Evolutionary conservation across 805 yeast species (phyloP).

Genomic region (Metschnikowia koreensis): DNA sequence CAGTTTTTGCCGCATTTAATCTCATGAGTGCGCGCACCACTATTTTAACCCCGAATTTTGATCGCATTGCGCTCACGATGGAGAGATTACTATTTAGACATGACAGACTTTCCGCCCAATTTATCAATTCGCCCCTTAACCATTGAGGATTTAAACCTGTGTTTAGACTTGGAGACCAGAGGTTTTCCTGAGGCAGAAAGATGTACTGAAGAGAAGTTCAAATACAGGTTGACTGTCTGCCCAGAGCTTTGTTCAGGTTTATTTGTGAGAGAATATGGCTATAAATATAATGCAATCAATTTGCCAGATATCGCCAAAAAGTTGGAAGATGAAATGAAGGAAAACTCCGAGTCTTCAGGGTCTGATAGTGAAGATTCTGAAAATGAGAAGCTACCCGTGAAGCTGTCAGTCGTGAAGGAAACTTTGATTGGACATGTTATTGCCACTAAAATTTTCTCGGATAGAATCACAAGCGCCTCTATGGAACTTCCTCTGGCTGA

Average conservation of each 20-base stretch:
- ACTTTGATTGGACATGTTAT: slow-evolving; percentile 75
- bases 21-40: slow-evolving; percentile 11
- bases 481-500: slow-evolving; percentile 57
- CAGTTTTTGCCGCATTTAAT: not conserved
- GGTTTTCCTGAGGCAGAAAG: slow-evolving; percentile 76
- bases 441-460: slow-evolving; percentile 64
- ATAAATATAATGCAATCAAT: slow-evolving; percentile 42
- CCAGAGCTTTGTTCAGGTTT: slow-evolving; percentile 92
- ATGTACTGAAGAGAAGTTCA: slow-evolving; percentile 56
- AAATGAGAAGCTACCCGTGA: slow-evolving; percentile 42
- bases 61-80: not conserved
- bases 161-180: slow-evolving; percentile 55
- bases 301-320: slow-evolving; percentile 40
- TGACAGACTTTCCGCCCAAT: slow-evolving; percentile 48
- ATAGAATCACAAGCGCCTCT: slow-evolving; percentile 51
- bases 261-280: slow-evolving; percentile 67
- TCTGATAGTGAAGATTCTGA: slow-evolving; percentile 25
- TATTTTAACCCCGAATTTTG: not conserved
- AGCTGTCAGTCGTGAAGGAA: slow-evolving; percentile 54
- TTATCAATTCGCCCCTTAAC: slow-evolving; percentile 33
- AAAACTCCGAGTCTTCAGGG: slow-evolving; percentile 14
- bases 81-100: slow-evolving; percentile 10
- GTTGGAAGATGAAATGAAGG: slow-evolving; percentile 27
- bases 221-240: slow-evolving; percentile 72
- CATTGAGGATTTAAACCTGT: slow-evolving; percentile 59